phyloP scores from a whole-genome alignment of 441 rosid genomes.

The Arabidopsis hybrid region DNA sequence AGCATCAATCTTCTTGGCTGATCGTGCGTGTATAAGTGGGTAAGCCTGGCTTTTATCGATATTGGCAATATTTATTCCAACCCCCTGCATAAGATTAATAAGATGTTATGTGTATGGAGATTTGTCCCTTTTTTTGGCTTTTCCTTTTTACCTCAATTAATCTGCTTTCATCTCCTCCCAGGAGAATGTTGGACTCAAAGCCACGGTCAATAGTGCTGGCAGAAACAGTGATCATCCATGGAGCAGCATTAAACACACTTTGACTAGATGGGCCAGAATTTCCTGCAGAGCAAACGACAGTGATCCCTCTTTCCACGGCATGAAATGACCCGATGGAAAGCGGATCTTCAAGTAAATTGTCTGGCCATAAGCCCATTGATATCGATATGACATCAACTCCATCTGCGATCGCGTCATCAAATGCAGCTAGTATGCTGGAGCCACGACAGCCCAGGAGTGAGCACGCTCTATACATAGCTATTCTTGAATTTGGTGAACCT shows the following conservation, averaged over 20 bases:
- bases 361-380: constrained; percentile 56
- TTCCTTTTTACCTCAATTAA: constrained; percentile 1
- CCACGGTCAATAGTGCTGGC: constrained; percentile 71
- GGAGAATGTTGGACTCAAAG: constrained; percentile 65
- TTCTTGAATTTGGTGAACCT: constrained; percentile 56
- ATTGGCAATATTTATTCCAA: constrained; percentile 62
- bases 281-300: constrained; percentile 80
- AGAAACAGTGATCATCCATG: constrained; percentile 83
- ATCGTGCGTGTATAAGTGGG: constrained; percentile 55
- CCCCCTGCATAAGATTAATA: constrained; percentile 52
- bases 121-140: not conserved
- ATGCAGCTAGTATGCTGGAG: constrained; percentile 61
- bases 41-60: constrained; percentile 48
- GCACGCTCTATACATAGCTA: constrained; percentile 59
- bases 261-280: constrained; percentile 60
- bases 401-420: constrained; percentile 63
- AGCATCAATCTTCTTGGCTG: constrained; percentile 43
- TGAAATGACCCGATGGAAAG: constrained; percentile 55
- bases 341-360: constrained; percentile 50
- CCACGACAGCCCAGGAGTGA: constrained; percentile 50
- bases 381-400: constrained; percentile 67
- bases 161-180: constrained; percentile 62
- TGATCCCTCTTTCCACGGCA: constrained; percentile 67
- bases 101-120: not conserved
- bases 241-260: constrained; percentile 65